Base-by-base conservation (phyloP, 306 rosid genomes). In the Parietaria judaica region DNA sequence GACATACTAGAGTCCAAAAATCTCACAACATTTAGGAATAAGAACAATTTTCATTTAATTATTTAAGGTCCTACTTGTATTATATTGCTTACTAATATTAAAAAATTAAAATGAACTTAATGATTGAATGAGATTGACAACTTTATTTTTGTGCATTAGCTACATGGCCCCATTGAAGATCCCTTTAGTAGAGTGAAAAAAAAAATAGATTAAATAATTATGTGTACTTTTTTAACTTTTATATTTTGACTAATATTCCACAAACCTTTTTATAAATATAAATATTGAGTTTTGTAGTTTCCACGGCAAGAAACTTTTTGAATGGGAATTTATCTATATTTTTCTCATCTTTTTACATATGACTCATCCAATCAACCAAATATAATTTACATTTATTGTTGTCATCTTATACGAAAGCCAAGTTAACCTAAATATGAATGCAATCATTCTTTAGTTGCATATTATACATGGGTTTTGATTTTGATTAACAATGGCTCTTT, bases 241-340 rank as follows among this genome's bases (percentile, higher is more conserved):
- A 2, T 23, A 23, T 23, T 23, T 23, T 6, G 8, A 7, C 11
- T 8, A 15, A 5, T 53, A 53, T 55, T 55, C 12, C 60, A 11
- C 36, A 23, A 23, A 23, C 31, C 31, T 23, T 23, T 23, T 23
- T 23, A 23, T 23, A 2, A 23, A 23, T 23, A 41, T 14, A 66
- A 61, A 54, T 56, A 39, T 54, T 49, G 14, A 50, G 53, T 11
- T 60, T 54, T 59, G 55, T 49, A 54, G 55, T 23, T 31, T 64
- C 57, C 58, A 68, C 67, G 55, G 66, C 74, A 64, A 68, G 62
- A 36, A 10, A 59, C 53, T 46, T 53, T 53, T 46, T 14, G 66
- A 68, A 53, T 23, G 14, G 11, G 31, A 58, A 57, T 45, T 43
- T 43, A 37, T 60, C 15, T 7, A 7, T 15, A 7, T 17, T 15